Conservation (phyloP, 2,329 filamentous ascomycete species). For the Rugonectria rugulosa region DNA sequence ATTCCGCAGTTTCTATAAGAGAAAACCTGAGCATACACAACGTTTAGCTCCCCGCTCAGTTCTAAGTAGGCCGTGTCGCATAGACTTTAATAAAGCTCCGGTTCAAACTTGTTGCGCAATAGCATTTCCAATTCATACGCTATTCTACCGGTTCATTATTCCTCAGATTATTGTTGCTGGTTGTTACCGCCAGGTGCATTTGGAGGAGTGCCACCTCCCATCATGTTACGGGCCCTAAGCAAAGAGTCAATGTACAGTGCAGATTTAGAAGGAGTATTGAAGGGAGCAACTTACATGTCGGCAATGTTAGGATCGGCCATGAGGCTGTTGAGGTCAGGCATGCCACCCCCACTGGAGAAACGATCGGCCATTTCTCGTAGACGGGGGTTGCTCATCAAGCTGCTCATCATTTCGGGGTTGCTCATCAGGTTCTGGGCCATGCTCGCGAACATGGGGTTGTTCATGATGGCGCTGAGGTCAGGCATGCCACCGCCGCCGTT, state of each 20-base stretch:
- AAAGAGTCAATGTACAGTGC: too few species aligned
- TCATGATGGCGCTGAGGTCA: conserved; percentile 87
- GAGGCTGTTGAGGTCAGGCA: conserved; percentile 84
- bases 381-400: conserved; percentile 92
- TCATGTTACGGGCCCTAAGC: conserved; percentile 57
- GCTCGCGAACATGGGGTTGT: conserved; percentile 96
- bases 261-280: not conserved
- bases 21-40: conserved; percentile 19
- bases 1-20: conserved; percentile 33
- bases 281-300: conserved; percentile 78
- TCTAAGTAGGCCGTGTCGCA: conserved; percentile 32
- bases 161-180: conserved; percentile 26
- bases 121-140: conserved; percentile 23
- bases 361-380: conserved; percentile 86
- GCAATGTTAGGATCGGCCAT: conserved; percentile 94
- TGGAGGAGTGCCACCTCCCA: conserved; percentile 49
- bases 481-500: conserved; percentile 81
- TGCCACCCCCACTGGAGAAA: conserved; percentile 79
- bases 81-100: too few species aligned
- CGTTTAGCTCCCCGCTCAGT: conserved; percentile 29
- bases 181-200: conserved; percentile 35
- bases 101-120: conserved; percentile 11
- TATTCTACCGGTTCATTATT: conserved; percentile 19
- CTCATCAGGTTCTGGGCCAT: conserved; percentile 99
- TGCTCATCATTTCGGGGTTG: conserved; percentile 91